A percentile compares a stretch with the other conserved stretches of the same genome.
phyloP scores from a whole-genome alignment of 108 stramenopile species.

The Stephanodiscus minutulus region DNA sequence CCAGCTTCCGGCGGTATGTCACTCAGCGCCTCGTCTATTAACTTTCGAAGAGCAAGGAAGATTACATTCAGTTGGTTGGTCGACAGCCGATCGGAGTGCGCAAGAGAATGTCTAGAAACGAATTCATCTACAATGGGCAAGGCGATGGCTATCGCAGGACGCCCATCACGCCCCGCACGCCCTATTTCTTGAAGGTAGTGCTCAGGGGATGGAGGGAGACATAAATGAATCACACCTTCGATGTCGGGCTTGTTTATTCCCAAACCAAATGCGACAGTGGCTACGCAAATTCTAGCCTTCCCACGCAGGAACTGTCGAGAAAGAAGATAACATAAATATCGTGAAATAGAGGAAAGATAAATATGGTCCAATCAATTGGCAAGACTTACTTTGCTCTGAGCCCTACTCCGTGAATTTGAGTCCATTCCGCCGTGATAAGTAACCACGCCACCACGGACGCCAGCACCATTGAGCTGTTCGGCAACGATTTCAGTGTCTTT shows the following conservation, averaged over 20 bases:
- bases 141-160: constrained; percentile 73
- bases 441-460: constrained; percentile 73
- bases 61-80: constrained; percentile 65
- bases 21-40: constrained; percentile 41
- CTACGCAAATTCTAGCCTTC: constrained; percentile 89
- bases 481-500: constrained; percentile 86
- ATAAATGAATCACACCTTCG: constrained; percentile 83
- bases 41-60: constrained; percentile 44
- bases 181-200: constrained; percentile 98
- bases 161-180: constrained; percentile 95
- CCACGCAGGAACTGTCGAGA: constrained; percentile 73
- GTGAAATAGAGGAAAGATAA: not conserved
- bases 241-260: constrained; percentile 98
- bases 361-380: not conserved
- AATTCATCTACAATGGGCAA: constrained; percentile 78
- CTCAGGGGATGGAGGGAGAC: constrained; percentile 89
- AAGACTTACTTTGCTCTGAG: constrained; percentile 72
- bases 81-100: constrained; percentile 73
- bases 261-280: constrained; percentile 97
- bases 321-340: not conserved
- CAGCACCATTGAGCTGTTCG: constrained; percentile 65
- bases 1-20: constrained; percentile 45
- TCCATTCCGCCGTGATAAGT: constrained; percentile 92
- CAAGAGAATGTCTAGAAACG: constrained; percentile 70
- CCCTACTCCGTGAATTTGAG: constrained; percentile 61